Conservation (phyloP, 1,284 basidiomycete genomes). For the Cutaneotrichosporon cyanovorans region DNA sequence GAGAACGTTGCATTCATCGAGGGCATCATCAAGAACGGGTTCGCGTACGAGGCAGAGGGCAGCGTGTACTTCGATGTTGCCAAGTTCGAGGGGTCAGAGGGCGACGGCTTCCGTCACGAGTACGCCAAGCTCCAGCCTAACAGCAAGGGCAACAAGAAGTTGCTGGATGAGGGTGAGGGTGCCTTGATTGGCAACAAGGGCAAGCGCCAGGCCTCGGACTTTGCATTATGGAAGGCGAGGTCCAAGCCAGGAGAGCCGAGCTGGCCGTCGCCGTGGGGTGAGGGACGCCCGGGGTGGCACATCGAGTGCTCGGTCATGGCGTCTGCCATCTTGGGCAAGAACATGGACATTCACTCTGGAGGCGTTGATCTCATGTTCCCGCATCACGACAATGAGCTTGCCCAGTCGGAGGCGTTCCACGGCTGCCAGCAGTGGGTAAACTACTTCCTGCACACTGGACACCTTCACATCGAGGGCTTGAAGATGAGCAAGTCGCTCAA, state of each 20-base stretch:
- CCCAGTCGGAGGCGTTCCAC: slow-evolving; percentile 95
- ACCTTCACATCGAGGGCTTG: slow-evolving; percentile 94
- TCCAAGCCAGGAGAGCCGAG: slow-evolving; percentile 96
- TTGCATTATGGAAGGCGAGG: slow-evolving; percentile 91
- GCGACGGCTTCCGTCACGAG: slow-evolving; percentile 54
- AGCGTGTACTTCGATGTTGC: slow-evolving; percentile 93
- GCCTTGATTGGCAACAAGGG: slow-evolving; percentile 59
- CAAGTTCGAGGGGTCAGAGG: slow-evolving; percentile 67
- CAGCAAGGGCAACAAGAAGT: slow-evolving; percentile 84
- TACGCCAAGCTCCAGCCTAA: slow-evolving; percentile 97
- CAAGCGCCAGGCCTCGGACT: slow-evolving; percentile 61
- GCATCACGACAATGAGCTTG: slow-evolving; percentile 98
- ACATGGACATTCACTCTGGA: slow-evolving; percentile 97
- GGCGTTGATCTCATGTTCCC: slow-evolving; percentile 96
- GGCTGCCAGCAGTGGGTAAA: slow-evolving; percentile 93
- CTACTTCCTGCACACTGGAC: slow-evolving; percentile 97
- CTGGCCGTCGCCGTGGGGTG: slow-evolving; percentile 95
- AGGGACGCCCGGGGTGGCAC: slow-evolving; percentile 97
- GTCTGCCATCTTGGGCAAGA: slow-evolving; percentile 78
- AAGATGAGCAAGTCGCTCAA: slow-evolving; percentile 99
- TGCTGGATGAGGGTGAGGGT: slow-evolving; percentile 93
- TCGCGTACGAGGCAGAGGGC: slow-evolving; percentile 78
- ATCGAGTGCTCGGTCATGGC: slow-evolving; percentile 99
- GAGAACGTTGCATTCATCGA: slow-evolving; percentile 89
- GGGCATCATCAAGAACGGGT: slow-evolving; percentile 79